phyloP scores from a whole-genome alignment of 1,284 basidiomycete genomes.

The Filobasidium uniguttulatum region DNA sequence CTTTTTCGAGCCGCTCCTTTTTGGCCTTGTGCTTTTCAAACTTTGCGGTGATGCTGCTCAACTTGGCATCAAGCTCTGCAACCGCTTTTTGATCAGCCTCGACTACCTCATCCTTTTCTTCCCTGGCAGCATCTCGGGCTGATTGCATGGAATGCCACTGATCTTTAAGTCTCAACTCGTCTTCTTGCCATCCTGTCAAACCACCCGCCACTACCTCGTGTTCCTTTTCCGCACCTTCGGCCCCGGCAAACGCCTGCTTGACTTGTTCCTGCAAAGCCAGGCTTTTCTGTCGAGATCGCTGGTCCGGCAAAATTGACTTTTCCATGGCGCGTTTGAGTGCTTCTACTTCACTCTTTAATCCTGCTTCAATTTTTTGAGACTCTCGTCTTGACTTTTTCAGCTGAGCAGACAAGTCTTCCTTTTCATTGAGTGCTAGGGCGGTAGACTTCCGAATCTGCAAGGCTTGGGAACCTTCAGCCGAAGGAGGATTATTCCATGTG shows the following conservation, averaged over 20 bases:
- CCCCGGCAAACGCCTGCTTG: slow-evolving; percentile 34
- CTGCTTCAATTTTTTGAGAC: slow-evolving; percentile 33
- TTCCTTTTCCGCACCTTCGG: slow-evolving; percentile 30
- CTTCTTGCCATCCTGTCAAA: slow-evolving; percentile 23
- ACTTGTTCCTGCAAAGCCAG: slow-evolving; percentile 37
- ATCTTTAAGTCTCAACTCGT: slow-evolving; percentile 17
- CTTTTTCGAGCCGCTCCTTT: slow-evolving; percentile 39
- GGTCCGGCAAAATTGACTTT: slow-evolving; percentile 32
- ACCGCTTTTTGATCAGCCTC: slow-evolving; percentile 27
- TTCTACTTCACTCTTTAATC: slow-evolving; percentile 33
- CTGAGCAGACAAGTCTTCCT: slow-evolving; percentile 29
- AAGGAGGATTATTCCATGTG: background rate
- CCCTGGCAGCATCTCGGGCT: slow-evolving; percentile 17
- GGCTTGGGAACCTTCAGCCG: slow-evolving; percentile 19
- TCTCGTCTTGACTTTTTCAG: slow-evolving; percentile 36
- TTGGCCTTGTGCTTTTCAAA: slow-evolving; percentile 57
- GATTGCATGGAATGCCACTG: slow-evolving; percentile 23
- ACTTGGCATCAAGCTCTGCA: slow-evolving; percentile 30
- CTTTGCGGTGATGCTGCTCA: slow-evolving; percentile 43
- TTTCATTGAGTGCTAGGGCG: slow-evolving; percentile 29
- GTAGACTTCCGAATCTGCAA: slow-evolving; percentile 31
- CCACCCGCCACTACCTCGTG: slow-evolving; percentile 22
- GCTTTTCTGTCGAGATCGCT: slow-evolving; percentile 34
- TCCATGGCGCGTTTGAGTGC: slow-evolving; percentile 34
- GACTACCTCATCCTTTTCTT: slow-evolving; percentile 24